Evolutionary conservation across 2,329 filamentous ascomycete genomes (phyloP), one percentile per base, ranked within the genome.

Genomic region (Stachybotrys echinatus): DNA sequence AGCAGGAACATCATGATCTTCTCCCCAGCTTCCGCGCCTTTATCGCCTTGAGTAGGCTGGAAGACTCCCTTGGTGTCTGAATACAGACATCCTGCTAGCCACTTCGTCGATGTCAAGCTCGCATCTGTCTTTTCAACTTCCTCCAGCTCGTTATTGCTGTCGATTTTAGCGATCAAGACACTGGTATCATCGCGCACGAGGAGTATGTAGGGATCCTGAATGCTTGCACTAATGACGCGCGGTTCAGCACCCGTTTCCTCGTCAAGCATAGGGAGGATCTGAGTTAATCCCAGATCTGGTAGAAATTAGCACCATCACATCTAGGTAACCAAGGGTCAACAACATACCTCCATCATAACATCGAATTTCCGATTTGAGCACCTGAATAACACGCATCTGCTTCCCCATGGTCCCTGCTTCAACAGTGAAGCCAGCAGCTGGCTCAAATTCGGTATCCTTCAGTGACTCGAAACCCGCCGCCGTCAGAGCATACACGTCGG

Each of bases 231-330:
- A 43, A 91, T 73, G 40, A 94, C 86, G 48, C 85, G 80, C 5
- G 89, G 85, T 60, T 96, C 89, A 19, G 81, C 85, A 12, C 88
- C 91, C 0, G 86, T 92, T 55, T 94, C 89, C 60, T 96, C 94
- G 59, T 97, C 94, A 54, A 89, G 81, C 80, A 97, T 90, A 1
- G 92, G 90, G 46, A 96, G 79, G 49, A 99, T 97, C 62, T 97
- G 92, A 43, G 86, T 85, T 48, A 99, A 78, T 12, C 87, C 89
- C 52, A 99, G 80, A 66, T 95, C 89, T 90, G 61, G 2, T n/a
- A 7, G 0, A 17, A 8, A 51, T 66, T 23, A 65, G 59, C 39
- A 48, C 3, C 23, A 7, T 34, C 14, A 34, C 14, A 14, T 3
- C 5, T 8, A 34, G 3, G 14, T 10, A 14, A 34, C 27, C 27